Evolutionary conservation across 2,329 filamentous ascomycete genomes (phyloP), one percentile per base, ranked within the genome.

Genomic region (Colletotrichum salicis): DNA sequence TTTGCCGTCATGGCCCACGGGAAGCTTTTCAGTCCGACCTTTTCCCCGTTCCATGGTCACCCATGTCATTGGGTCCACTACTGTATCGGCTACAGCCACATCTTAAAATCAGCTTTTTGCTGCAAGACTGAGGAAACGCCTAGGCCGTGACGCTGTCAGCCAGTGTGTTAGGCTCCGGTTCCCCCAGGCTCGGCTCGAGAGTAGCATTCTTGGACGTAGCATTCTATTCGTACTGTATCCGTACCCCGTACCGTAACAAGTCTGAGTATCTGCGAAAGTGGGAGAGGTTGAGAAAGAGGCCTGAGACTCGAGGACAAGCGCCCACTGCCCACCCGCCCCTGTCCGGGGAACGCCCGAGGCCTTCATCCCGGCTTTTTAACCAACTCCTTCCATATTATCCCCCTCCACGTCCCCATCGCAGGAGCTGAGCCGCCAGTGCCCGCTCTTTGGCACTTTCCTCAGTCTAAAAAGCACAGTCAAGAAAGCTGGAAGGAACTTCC

Each of bases 341-440:
- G 69, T 69, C 69, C 65, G 69, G 69, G 65, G 69, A 69, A 64
- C 65, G 69, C 59, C 69, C 59, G 65, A 71, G 51, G 45, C 59
- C 55, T 64, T 56, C n/a, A 64, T 72, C 70, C 55, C 65, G 60
- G 45, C 59, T 24, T 41, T 31, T 31, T 31, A 56, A 54, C 54
- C 58, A 58, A 31, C 54, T 31, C 31, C 48, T 41, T 33, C 19
- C 41, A 48, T 48, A 48, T n/a, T n/a, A 48, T 48, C 41, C 37
- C 33, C 41, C 41, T 48, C 41, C 41, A 48, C 41, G 19, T 48
- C 41, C 41, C 41, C 41, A 48, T 48, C 19, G 37, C 37, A 41
- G 6, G 37, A 41, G 37, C 37, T 41, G 37, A 41, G 37, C 37
- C 19, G 37, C 37, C 31, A 41, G 37, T 41, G 13, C 37, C 37